Conservation (phyloP, 2,329 filamentous ascomycete genomes). For the Colletotrichum sp. region DNA sequence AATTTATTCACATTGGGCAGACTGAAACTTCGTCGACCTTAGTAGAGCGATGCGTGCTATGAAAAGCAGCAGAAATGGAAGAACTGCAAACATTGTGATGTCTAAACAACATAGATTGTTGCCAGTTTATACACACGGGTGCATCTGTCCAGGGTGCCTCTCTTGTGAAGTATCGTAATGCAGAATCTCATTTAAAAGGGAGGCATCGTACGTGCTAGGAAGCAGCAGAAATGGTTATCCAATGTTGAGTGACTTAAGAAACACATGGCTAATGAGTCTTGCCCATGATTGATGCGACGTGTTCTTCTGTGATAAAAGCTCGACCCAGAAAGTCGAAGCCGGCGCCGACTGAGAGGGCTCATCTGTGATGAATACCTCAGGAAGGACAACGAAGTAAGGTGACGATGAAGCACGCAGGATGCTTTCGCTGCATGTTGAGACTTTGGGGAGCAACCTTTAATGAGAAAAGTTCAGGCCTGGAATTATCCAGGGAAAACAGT, state of each 20-base stretch:
- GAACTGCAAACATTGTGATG: too few relatives aligned
- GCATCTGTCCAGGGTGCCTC: neutral
- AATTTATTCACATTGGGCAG: too few relatives aligned
- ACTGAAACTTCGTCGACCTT: fast-evolving
- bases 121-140: neutral
- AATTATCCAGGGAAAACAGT: neutral
- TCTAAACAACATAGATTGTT: too few relatives aligned
- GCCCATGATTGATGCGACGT: neutral
- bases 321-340: neutral
- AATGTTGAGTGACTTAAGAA: neutral
- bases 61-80: too few relatives aligned
- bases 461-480: neutral
- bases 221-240: neutral
- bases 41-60: too few relatives aligned
- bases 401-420: fast-evolving
- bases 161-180: neutral
- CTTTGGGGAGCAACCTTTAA: neutral
- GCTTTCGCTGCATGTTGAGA: fast-evolving
- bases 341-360: neutral
- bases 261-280: neutral
- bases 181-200: neutral
- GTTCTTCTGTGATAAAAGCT: neutral
- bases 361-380: neutral
- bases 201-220: neutral
- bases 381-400: fast-evolving